Conservation (phyloP, 2,329 filamentous ascomycete genomes). For the Cordyceps farinosa region DNA sequence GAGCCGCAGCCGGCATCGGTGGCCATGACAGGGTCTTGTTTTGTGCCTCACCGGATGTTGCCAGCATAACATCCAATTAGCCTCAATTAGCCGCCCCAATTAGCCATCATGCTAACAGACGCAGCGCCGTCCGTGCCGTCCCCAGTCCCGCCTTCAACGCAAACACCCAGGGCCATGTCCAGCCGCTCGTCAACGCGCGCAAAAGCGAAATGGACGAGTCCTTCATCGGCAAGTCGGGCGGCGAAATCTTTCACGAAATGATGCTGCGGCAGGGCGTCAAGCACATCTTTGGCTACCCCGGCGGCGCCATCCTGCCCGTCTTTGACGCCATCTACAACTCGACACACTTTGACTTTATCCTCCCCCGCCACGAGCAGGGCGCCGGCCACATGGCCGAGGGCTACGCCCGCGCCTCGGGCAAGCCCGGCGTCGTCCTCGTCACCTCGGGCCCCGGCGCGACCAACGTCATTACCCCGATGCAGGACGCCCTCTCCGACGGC, state of each 20-base stretch:
- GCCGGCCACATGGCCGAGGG: constrained; percentile 98
- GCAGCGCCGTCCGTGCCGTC: constrained; percentile 47
- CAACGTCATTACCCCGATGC: constrained; percentile 94
- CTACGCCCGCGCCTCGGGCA: constrained; percentile 89
- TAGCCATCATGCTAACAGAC: constrained; percentile 9
- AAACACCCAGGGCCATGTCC: constrained; percentile 56
- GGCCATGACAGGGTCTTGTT: too few species aligned
- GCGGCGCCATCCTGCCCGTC: constrained; percentile 93
- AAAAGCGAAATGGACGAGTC: constrained; percentile 72
- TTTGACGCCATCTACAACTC: constrained; percentile 99
- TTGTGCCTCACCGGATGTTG: background rate
- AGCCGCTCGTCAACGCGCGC: constrained; percentile 61
- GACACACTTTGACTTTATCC: constrained; percentile 90
- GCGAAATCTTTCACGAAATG: constrained; percentile 99
- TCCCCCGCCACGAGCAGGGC: constrained; percentile 94
- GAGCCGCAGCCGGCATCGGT: constrained; percentile 19
- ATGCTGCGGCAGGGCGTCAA: constrained; percentile 91
- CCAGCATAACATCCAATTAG: background rate
- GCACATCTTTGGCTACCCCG: constrained; percentile 91
- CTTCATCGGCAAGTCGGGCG: constrained; percentile 90
- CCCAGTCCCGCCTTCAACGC: constrained; percentile 62
- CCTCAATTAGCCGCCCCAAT: background rate
- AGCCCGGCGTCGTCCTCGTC: constrained; percentile 92
- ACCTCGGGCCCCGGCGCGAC: constrained; percentile 96
- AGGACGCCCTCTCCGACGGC: constrained; percentile 91